Evolutionary conservation across 2,329 filamentous ascomycete species (phyloP), one percentile per base, ranked within the genome.

Genomic region (Ophiostoma populinum): DNA sequence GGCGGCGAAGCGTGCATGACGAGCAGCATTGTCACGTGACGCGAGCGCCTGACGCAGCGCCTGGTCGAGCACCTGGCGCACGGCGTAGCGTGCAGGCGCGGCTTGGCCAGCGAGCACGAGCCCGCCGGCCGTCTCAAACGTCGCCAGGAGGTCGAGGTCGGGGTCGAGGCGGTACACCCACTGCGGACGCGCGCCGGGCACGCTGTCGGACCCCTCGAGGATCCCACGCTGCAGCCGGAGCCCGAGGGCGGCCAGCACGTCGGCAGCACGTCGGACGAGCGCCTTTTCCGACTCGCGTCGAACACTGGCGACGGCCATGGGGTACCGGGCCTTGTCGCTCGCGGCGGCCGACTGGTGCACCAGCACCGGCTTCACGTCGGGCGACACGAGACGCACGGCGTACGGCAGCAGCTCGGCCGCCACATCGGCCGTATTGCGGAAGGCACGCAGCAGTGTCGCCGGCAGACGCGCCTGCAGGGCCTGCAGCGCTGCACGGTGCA

Each of bases 101-200:
- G 71, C 68, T 3, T 70, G 67, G 24, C 28, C 68, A 2, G 64
- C 59, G 12, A 69, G 57, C 2, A 62, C 47, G 4, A 65, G 57
- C 4, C 70, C 59, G 2, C 65, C 57, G 7, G 66, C 69, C 0
- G 82, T 82, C 45, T 81, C 75, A 46, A 81, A 95, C 0, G 68
- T 67, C 1, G 78, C 66, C 0, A 95, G 65, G 7, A 68, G 63
- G 54, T 98, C 90, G n/a, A 98, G 64, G 38, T 72, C 65, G 67
- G 90, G 90, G 49, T 95, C 87, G 81, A 98, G 86, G 35, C 90
- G 74, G 55, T 92, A 95, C 7, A 92, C 76, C 67, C 75, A 95
- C 45, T 73, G 65, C 13, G 65, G 58, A 22, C 71, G 67, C 15
- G 58, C 61, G 5, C 63, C 53, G 7, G 67, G 66, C 24, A 45